A percentile compares a stretch with the other conserved stretches of the same genome.
Evolutionary conservation across 805 yeast species (phyloP).

Genomic region (Candida railenensis): DNA sequence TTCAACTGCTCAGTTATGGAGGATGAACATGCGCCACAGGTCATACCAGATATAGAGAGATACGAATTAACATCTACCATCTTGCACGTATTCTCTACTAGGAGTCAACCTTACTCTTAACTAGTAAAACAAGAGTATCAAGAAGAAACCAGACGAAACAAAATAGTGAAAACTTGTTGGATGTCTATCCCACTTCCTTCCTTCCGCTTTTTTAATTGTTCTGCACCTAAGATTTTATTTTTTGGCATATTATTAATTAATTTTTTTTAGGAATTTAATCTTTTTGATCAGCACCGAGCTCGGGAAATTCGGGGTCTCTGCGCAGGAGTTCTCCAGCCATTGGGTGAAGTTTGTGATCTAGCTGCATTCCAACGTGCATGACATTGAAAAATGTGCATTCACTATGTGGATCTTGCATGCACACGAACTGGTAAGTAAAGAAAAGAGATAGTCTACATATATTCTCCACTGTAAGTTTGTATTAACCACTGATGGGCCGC

Average conservation of each 20-base stretch:
- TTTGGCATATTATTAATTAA: neutral
- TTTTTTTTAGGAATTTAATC: neutral
- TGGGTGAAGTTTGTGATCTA: neutral
- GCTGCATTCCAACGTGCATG: neutral
- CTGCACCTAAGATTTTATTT: neutral
- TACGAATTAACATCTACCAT: constrained; percentile 1
- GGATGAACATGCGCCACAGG: constrained; percentile 44
- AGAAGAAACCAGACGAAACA: neutral
- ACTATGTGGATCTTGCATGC: too few species aligned
- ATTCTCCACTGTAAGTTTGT: too few species aligned
- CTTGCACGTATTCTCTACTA: neutral
- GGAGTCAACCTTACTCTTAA: too few species aligned
- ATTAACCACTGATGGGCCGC: too few species aligned
- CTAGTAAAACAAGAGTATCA: neutral
- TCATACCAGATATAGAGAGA: constrained; percentile 25
- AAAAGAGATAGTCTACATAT: too few species aligned
- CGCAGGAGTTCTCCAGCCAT: neutral
- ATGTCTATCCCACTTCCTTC: neutral
- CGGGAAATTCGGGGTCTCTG: constrained; percentile 1
- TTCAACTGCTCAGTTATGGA: constrained; percentile 34
- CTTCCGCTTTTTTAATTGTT: too few species aligned
- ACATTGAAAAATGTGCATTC: too few species aligned
- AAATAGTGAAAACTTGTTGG: neutral
- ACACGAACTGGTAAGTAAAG: too few species aligned
- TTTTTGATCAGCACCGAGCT: neutral